These are phyloP conservation scores for Penicillium chermesinum DNA, from an alignment of 495 filamentous ascomycete species.

Conservation along the genomic window DNA sequence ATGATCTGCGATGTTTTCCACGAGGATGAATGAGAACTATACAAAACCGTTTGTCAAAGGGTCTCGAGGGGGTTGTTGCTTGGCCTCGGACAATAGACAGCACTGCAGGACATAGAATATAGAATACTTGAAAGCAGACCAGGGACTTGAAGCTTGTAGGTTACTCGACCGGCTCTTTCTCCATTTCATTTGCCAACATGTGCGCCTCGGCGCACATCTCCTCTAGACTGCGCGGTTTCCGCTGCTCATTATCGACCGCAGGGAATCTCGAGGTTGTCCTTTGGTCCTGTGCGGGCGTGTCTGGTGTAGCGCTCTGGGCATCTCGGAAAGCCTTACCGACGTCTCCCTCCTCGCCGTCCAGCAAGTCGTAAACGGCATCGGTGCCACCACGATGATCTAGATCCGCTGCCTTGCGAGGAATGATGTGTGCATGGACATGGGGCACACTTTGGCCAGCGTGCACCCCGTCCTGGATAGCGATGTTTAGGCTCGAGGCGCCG, in stretches of 20 bases:
- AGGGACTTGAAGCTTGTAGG: no score
- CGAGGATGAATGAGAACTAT: conserved; percentile 11
- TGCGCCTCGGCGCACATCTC: conserved; percentile 79
- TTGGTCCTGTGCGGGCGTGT: background rate
- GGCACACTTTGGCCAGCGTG: conserved; percentile 86
- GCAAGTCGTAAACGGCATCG: conserved; percentile 69
- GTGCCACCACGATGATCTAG: conserved; percentile 46
- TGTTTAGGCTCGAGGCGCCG: conserved; percentile 66
- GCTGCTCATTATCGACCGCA: conserved; percentile 59
- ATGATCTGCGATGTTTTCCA: conserved; percentile 9
- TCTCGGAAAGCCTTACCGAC: conserved; percentile 49
- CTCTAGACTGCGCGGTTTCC: conserved; percentile 61
- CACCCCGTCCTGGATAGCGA: conserved; percentile 85
- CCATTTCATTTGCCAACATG: conserved; percentile 36
- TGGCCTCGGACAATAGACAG: no score
- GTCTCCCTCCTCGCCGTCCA: conserved; percentile 84
- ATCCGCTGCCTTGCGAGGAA: conserved; percentile 63
- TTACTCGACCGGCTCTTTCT: conserved; percentile 24
- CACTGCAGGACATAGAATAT: no score
- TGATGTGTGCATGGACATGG: conserved; percentile 92
- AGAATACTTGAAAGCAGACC: no score
- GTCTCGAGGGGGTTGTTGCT: no score
- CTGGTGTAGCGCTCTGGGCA: conserved; percentile 12
- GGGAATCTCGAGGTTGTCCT: conserved; percentile 44
- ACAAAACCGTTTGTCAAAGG: no score